Evolutionary conservation across 345 rosid species (phyloP), one percentile per base, ranked within the genome.

Genomic region (Eutrema yunnanense): DNA sequence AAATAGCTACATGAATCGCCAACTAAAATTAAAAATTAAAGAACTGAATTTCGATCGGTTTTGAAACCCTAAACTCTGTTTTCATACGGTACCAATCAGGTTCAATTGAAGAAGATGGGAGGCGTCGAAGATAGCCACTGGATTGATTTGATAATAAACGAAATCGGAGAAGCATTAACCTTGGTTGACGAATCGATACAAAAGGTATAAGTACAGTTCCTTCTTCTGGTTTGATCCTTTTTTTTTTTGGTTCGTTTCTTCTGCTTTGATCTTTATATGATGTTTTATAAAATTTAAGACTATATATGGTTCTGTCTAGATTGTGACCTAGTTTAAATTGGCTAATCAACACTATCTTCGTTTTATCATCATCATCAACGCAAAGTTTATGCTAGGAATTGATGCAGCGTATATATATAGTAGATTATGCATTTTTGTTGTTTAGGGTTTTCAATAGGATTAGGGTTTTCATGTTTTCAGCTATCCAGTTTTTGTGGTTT

Each of bases 171-270:
- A 32, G 77, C 41, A 16, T 56, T 73, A 14, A 37, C 43, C 50
- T 65, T 55, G n/a, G 65, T n/a, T 58, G 72, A 74, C 30, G 53
- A 74, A 65, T 12, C 72, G 5, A 66, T 73, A 49, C 72, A 38
- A 6, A 73, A 73, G 77, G 78, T 72, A 29, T 29, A 26, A 53
- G 27, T 11, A 32, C 22, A 6, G 6, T 27, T 37, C 29, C 22
- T 71, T 59, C 60, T 61, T 61, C 42, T 38, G 0, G 11, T 61
- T 50, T 70, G 37, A 33, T 69, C 57, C 4, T 30, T 36, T 14
- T 6, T 57, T 58, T 57, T 19, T 1, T 19, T 16, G 16, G 11
- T 47, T 47, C 5, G 4, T 40, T 10, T 36, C 43, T 16, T 52
- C 36, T 29, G 2, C 16, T 11, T 52, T 52, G 36, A 52, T 53